Evolutionary conservation across 108 stramenopile genomes (phyloP).

Genomic region (Cyclotella cryptica): DNA sequence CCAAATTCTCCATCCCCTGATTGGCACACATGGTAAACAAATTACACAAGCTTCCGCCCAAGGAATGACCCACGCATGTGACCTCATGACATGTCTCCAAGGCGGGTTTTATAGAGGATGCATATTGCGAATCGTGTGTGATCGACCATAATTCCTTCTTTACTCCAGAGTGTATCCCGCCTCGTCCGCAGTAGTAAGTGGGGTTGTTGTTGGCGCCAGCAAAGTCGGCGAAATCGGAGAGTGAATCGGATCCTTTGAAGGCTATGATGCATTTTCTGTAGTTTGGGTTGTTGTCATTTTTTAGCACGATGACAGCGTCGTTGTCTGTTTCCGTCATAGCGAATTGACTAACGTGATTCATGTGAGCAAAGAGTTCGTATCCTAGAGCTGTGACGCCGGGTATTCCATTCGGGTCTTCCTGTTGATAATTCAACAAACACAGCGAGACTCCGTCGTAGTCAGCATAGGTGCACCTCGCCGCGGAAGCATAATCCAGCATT

Average conservation of each 20-base stretch:
- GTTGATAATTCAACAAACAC: constrained; percentile 20
- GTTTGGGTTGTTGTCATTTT: constrained; percentile 13
- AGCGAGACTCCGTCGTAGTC: not conserved
- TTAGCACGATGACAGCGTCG: constrained; percentile 20
- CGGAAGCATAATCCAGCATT: constrained; percentile 21
- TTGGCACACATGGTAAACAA: constrained; percentile 43
- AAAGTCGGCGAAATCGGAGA: constrained; percentile 20
- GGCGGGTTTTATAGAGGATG: constrained; percentile 13
- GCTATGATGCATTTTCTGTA: constrained; percentile 24
- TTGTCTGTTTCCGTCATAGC: not conserved
- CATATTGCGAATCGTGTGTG: constrained; percentile 27
- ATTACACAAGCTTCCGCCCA: constrained; percentile 31
- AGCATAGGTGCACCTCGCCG: constrained; percentile 19
- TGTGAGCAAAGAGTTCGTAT: constrained; percentile 27
- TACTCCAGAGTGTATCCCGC: constrained; percentile 28
- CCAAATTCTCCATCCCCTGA: constrained; percentile 21
- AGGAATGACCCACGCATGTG: constrained; percentile 22
- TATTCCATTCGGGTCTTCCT: not conserved
- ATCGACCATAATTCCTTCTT: constrained; percentile 28
- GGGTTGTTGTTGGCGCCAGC: constrained; percentile 4
- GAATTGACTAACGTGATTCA: constrained; percentile 8
- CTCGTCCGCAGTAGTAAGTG: constrained; percentile 29
- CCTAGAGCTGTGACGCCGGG: constrained; percentile 14
- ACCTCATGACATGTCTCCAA: constrained; percentile 44
- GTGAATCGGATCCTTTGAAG: constrained; percentile 24